phyloP scores from a whole-genome alignment of 2,329 filamentous ascomycete species.

The Aurifilum marmelostoma region DNA sequence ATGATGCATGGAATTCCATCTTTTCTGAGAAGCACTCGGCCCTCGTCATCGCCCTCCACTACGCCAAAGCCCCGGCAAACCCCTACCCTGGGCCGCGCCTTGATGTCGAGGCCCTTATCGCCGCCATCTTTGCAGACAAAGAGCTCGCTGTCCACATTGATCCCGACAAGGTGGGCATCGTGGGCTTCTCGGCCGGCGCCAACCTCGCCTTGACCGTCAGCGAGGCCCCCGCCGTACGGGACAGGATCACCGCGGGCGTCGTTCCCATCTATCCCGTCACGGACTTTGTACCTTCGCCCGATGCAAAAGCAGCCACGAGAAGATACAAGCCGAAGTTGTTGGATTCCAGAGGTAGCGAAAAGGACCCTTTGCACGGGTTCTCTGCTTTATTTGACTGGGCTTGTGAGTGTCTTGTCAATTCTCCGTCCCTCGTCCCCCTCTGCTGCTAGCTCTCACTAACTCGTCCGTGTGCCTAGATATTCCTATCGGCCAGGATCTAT shows the following conservation, averaged over 20 bases:
- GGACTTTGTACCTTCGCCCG: slow-evolving; percentile 42
- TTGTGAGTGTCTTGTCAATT: slow-evolving; percentile 31
- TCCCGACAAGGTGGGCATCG: slow-evolving; percentile 43
- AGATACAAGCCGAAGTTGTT: slow-evolving; percentile 42
- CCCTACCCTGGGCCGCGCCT: slow-evolving; percentile 49
- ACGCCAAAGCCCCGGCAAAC: slow-evolving; percentile 49
- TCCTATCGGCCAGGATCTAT: slow-evolving; percentile 37
- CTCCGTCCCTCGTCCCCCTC: not conserved
- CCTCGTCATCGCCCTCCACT: slow-evolving; percentile 54
- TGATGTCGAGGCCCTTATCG: slow-evolving; percentile 49
- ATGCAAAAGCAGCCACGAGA: slow-evolving; percentile 38
- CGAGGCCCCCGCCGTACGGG: slow-evolving; percentile 44
- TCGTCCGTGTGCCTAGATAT: slow-evolving; percentile 35
- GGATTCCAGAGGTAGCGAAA: slow-evolving; percentile 34
- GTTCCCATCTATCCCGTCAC: slow-evolving; percentile 50
- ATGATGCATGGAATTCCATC: slow-evolving; percentile 50
- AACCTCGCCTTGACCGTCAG: slow-evolving; percentile 49
- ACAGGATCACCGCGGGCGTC: slow-evolving; percentile 39
- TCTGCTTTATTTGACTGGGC: slow-evolving; percentile 45
- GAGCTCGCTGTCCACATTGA: slow-evolving; percentile 48
- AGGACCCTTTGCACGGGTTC: slow-evolving; percentile 37
- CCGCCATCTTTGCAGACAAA: slow-evolving; percentile 46
- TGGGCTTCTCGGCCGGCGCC: slow-evolving; percentile 56
- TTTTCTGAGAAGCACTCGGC: slow-evolving; percentile 46
- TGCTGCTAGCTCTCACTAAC: not conserved